phyloP scores from a whole-genome alignment of 2,329 filamentous ascomycete species.

The Penicillium sp. region DNA sequence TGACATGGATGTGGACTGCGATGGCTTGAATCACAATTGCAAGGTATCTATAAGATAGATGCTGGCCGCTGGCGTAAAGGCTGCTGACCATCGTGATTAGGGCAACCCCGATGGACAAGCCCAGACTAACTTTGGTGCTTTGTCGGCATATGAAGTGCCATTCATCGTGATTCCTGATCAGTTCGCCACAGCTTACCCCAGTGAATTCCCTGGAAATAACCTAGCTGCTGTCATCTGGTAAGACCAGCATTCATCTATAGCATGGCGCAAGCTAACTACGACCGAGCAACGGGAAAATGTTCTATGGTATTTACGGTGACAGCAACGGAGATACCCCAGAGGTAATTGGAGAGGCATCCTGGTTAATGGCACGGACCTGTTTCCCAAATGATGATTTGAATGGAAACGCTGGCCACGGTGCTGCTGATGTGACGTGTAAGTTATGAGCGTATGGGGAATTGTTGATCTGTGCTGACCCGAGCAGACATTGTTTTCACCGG shows the following conservation, averaged over 20 bases:
- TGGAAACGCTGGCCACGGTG: constrained; percentile 28
- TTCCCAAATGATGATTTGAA: constrained; percentile 32
- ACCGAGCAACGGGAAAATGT: constrained; percentile 33
- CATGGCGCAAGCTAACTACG: not conserved
- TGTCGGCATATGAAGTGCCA: constrained; percentile 35
- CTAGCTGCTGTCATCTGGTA: constrained; percentile 35
- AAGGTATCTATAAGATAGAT: constrained; percentile 11
- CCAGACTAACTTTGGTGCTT: constrained; percentile 31
- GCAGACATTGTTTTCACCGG: constrained; percentile 36
- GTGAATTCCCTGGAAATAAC: constrained; percentile 29
- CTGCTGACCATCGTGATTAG: constrained; percentile 10
- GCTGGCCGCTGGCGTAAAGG: not conserved
- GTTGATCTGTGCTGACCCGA: not conserved
- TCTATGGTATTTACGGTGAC: constrained; percentile 37
- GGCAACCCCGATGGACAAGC: constrained; percentile 31
- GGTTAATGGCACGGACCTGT: constrained; percentile 37
- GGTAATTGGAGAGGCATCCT: constrained; percentile 36
- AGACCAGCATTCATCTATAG: not conserved
- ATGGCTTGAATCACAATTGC: constrained; percentile 32
- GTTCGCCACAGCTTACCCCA: constrained; percentile 23
- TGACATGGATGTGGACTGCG: constrained; percentile 39
- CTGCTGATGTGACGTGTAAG: constrained; percentile 35
- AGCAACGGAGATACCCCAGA: constrained; percentile 31
- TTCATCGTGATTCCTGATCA: constrained; percentile 35
- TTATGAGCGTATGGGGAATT: not conserved